Base-by-base conservation (phyloP, 2,329 filamentous ascomycete species). In the Curvularia hawaiiensis region DNA sequence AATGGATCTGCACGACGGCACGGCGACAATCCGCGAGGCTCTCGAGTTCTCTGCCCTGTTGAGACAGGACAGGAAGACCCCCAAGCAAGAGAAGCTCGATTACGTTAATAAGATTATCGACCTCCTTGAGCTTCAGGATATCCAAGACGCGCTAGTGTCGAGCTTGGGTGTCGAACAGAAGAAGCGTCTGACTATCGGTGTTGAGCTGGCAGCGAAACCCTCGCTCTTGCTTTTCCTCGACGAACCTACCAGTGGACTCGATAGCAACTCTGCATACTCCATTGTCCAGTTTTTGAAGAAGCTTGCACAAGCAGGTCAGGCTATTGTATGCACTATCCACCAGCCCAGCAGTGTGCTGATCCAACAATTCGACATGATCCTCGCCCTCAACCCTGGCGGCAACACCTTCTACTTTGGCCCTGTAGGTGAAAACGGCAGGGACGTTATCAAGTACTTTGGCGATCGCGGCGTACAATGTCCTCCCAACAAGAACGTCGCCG, bases 401-500 rank as follows among this genome's bases (percentile, higher is more conserved):
- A 88, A 89, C 68, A 88, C 86, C 0, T 89, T 90, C 74, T 92
- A 91, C 75, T 91, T 91, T 56, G 89, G 89, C 0, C 84, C 86
- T 0, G 85, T 91, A 12, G 89, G 89, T 53, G 80, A 88, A n/a
- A 85, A 88, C 41, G 88, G 88, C 5, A 77, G 81, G 3, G 82
- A 83, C 14, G 85, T 91, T 1, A 83, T 87, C 65, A 82, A 88
- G 38, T 91, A 91, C 75, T 91, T 91, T 61, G 83, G 81, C 3
- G 81, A 86, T 20, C 83, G 88, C 33, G 89, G 89, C 11, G 84
- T 87, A 2, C 77, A 84, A 31, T 90, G 88, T 56, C 88, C 89
- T 3, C 85, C 86, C 0, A 84, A 75, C 65, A 88, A 87, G 75
- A 89, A 89, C 68, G 82, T 88, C 4, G 86, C 86, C 3, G 86